Conservation (phyloP, 140 eudicot genomes). For the Ambrosia hybrid region DNA sequence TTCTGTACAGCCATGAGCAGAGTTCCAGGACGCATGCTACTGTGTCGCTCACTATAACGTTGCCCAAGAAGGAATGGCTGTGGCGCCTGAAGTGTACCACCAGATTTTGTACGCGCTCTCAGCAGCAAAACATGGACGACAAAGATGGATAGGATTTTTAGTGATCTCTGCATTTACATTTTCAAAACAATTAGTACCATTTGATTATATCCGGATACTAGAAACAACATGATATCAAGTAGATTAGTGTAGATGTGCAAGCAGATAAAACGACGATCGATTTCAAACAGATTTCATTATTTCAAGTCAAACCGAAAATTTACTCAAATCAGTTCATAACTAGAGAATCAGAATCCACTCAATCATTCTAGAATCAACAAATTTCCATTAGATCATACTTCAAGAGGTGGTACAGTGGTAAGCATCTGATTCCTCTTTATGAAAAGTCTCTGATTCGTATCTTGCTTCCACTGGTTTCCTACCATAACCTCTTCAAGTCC, state of each 20-base stretch:
- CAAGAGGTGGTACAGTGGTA: too few species aligned
- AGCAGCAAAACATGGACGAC: constrained; percentile 89
- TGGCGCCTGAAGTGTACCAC: constrained; percentile 95
- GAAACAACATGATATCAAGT: constrained; percentile 15
- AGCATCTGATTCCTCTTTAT: too few species aligned
- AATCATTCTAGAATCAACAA: too few species aligned
- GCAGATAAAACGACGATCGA: too few species aligned
- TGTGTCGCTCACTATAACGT: constrained; percentile 58
- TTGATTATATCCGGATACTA: background rate
- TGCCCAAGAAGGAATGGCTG: constrained; percentile 73
- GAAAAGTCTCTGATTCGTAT: too few species aligned
- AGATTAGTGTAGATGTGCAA: background rate
- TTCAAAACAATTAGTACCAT: background rate
- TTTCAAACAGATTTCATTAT: too few species aligned
- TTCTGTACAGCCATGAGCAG: constrained; percentile 88
- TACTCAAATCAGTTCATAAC: too few species aligned
- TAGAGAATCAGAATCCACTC: too few species aligned
- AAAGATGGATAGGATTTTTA: constrained; percentile 61
- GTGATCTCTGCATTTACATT: constrained; percentile 67
- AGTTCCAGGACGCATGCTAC: constrained; percentile 78
- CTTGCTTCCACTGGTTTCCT: too few species aligned
- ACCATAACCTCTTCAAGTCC: too few species aligned
- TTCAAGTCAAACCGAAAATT: too few species aligned
- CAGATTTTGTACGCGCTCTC: constrained; percentile 86
- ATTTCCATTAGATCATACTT: too few species aligned